Base-by-base conservation (phyloP, 2,329 filamentous ascomycete species). In the Colletotrichum acutatum region DNA sequence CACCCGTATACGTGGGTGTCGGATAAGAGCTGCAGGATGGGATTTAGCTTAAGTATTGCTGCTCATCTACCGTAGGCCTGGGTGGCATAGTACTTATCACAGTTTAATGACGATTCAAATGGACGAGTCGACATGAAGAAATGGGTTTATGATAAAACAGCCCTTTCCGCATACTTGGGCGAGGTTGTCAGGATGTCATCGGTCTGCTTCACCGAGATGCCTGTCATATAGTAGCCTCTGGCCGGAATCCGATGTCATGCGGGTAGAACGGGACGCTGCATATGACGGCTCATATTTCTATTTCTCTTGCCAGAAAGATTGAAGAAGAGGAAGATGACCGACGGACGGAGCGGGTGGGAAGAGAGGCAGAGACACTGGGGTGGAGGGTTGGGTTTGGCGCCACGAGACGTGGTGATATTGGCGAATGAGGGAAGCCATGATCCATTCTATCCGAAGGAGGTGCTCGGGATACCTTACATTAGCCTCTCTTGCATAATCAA, bases 261-360 rank as follows among this genome's bases (percentile, higher is more conserved):
- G 11, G 54, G 54, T 42, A 24, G 24, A 59, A 37, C 46, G 70
- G 70, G 46, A 19, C 22, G 24, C 60, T 52, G 70, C 70, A 72
- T 61, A 49, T 65, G 66, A 72, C 37, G 63, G 19, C 9, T 69
- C 69, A 69, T 9, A 32, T 26, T 59, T 32, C 19, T 49, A n/a
- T n/a, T 22, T 22, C 42, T 49, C n/a, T 49, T 34, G 12, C 34
- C 14, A 6, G 49, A 34, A 54, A n/a, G 19, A 9, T 32, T 53
- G 5, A 24, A 53, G 46, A 53, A 49, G n/a, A 26, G 28, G 22
- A 22, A 53, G 42, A 37, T 12, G 5, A 32, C 7, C 8, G n/a
- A 54, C 46, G 22, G 28, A 24, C 52, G 24, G 19, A 28, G 52
- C 22, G 52, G 22, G 22, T 26, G 52, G 52, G 24, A 26, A 26